Percentiles rank a stretch among this genome's conserved stretches.
Evolutionary conservation across 2,329 filamentous ascomycete species (phyloP).

Genomic region (Neonectria neomacrospora): DNA sequence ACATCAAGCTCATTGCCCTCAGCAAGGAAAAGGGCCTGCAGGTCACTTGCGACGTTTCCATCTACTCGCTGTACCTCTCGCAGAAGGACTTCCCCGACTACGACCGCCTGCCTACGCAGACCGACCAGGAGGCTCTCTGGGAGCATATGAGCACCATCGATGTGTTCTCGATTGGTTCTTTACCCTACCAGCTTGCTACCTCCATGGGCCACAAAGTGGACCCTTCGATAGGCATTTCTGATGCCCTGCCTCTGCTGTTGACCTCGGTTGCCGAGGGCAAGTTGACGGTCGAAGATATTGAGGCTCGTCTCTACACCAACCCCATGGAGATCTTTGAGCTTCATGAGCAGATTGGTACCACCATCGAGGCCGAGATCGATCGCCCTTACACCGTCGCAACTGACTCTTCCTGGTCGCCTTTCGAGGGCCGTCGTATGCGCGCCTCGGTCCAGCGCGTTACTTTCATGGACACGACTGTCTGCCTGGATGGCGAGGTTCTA

Average conservation of each 20-base stretch:
- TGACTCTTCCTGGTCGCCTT: constrained; percentile 72
- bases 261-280: constrained; percentile 80
- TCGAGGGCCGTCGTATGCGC: constrained; percentile 74
- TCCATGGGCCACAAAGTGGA: constrained; percentile 64
- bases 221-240: constrained; percentile 74
- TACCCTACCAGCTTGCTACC: constrained; percentile 79
- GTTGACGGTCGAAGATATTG: constrained; percentile 79
- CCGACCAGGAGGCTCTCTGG: constrained; percentile 80
- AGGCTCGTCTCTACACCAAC: constrained; percentile 77
- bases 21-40: constrained; percentile 85
- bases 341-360: constrained; percentile 79
- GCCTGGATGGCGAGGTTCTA: constrained; percentile 74
- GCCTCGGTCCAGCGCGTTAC: constrained; percentile 79
- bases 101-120: constrained; percentile 70
- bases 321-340: constrained; percentile 85
- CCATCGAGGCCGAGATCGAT: constrained; percentile 80
- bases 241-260: constrained; percentile 78
- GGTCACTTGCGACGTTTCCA: constrained; percentile 84
- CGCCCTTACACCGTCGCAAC: constrained; percentile 70
- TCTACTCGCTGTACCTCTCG: constrained; percentile 81
- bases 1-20: constrained; percentile 79
- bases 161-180: constrained; percentile 81
- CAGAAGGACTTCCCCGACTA: constrained; percentile 76
- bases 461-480: constrained; percentile 79
- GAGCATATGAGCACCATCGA: constrained; percentile 78